Percentiles rank a stretch among this genome's conserved stretches.
Conservation (phyloP, 108 stramenopile genomes). For the Asterionellopsis glacialis region DNA sequence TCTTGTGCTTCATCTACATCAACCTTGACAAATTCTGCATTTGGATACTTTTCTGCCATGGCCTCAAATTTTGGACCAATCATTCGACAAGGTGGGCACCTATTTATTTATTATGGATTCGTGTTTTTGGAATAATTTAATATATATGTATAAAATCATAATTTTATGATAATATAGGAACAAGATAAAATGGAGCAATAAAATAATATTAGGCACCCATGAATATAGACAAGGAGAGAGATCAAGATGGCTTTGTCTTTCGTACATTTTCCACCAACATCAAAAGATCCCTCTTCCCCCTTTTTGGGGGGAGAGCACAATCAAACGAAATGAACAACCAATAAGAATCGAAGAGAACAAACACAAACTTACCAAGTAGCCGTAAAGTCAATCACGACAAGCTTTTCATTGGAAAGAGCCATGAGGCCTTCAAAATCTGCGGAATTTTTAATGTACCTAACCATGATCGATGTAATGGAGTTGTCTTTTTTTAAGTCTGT, state of each 20-base stretch:
- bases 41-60: slow-evolving; percentile 55
- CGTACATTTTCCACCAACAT: neutral
- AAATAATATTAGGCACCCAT: too few species aligned
- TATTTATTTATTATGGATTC: too few species aligned
- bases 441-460: slow-evolving; percentile 40
- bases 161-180: too few species aligned
- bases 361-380: slow-evolving; percentile 71
- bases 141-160: neutral
- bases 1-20: slow-evolving; percentile 83
- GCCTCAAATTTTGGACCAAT: slow-evolving; percentile 79
- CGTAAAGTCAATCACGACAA: slow-evolving; percentile 81
- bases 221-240: too few species aligned
- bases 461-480: too few species aligned
- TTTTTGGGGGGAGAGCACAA: too few species aligned
- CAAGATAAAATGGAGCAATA: too few species aligned
- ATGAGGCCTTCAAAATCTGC: slow-evolving; percentile 51
- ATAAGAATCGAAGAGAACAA: neutral
- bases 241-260: neutral
- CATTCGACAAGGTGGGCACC: slow-evolving; percentile 77
- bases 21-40: slow-evolving; percentile 77
- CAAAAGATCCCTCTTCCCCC: too few species aligned
- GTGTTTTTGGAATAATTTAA: neutral
- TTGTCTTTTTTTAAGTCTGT: too few species aligned
- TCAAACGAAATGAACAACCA: too few species aligned
- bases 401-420: slow-evolving; percentile 70